These are phyloP conservation scores for Rhodotorula glutinis DNA, from an alignment of 1,284 basidiomycete species.

Conservation along the genomic window DNA sequence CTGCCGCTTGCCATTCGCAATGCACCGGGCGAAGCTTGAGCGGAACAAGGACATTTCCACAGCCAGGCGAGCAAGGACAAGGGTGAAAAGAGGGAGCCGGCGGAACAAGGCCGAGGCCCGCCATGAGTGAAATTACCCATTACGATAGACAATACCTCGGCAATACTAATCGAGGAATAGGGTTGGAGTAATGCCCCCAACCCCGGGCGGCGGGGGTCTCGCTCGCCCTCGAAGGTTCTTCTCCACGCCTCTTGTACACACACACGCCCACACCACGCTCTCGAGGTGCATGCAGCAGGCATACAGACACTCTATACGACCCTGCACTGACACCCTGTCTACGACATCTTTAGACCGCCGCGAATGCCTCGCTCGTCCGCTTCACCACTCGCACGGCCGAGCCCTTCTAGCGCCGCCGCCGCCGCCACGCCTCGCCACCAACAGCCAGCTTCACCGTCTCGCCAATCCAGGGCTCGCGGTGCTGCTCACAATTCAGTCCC, in stretches of 20 bases:
- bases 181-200: too few relatives aligned
- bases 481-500: background rate
- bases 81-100: too few relatives aligned
- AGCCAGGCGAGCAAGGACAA: too few relatives aligned
- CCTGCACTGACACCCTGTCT: background rate
- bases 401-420: background rate
- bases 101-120: too few relatives aligned
- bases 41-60: too few relatives aligned
- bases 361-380: constrained; percentile 1
- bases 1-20: background rate
- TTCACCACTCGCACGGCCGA: background rate
- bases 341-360: background rate
- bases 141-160: too few relatives aligned
- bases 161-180: too few relatives aligned
- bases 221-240: background rate
- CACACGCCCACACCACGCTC: background rate
- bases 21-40: too few relatives aligned
- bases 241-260: background rate
- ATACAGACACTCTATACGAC: background rate
- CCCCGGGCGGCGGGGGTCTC: background rate
- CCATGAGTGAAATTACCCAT: too few relatives aligned
- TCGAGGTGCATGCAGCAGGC: background rate
- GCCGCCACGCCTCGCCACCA: background rate
- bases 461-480: too few relatives aligned
- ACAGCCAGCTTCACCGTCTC: background rate